Evolutionary conservation across 345 rosid genomes (phyloP), one percentile per base, ranked within the genome.

Genomic region (Microcos paniculata): DNA sequence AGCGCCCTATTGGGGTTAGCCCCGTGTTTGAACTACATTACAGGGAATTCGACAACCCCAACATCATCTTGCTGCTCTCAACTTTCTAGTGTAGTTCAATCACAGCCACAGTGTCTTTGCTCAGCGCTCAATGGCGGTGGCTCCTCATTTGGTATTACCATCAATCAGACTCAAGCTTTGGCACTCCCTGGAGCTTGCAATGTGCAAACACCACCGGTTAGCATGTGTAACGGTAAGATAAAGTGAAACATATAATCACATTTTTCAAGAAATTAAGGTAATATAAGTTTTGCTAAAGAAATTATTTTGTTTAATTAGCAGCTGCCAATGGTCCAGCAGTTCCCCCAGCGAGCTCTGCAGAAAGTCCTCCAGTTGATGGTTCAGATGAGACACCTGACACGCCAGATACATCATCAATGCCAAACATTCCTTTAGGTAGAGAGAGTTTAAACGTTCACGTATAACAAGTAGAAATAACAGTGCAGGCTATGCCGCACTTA

Each of bases 21-120:
- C 31, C 77, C 89, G 2, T 86, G 89, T 62, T 73, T 86, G 28
- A 82, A 56, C 76, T 86, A 80, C 76, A 42, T 86, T 10, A 76
- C 83, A 9, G 85, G 84, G n/a, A 77, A 62, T 23, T 79, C 89
- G 56, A 76, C 87, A 33, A 31, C 82, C 43, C 93, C 93, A 9
- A 49, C 89, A 5, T 81, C 89, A 13, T 79, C 86, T 30, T 87
- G 90, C 85, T 89, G 93, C 82, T 83, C 90, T 2, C 84, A 82
- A 68, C 89, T 89, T 14, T 71, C 75, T 18, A 71, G 42, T 18
- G 83, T 87, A 6, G 89, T 86, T 70, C 81, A 82, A 72, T 76
- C 84, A 3, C 87, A 84, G 76, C 93, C 88, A 0, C 79, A 61
- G 59, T 87, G 90, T 58, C 90, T 87, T 19, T 87, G 90, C 73